phyloP scores from a whole-genome alignment of 2,329 filamentous ascomycete species.

The Cordyceps cicadae region DNA sequence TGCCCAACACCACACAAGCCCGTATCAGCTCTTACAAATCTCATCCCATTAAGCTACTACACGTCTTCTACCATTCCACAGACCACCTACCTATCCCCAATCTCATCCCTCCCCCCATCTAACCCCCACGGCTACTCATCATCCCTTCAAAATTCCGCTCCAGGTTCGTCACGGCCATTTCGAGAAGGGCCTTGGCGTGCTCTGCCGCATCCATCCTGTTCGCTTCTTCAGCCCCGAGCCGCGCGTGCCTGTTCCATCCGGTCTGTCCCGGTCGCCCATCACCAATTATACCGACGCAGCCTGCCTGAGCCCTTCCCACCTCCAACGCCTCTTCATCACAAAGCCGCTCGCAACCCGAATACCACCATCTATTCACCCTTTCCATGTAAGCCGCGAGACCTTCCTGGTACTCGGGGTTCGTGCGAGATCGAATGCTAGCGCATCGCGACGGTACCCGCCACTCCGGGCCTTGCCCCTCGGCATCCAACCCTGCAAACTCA shows the following conservation, averaged over 20 bases:
- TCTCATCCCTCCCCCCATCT: not conserved
- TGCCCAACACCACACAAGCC: too few species aligned
- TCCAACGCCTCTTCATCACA: conserved; percentile 25
- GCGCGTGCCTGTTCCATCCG: conserved; percentile 18
- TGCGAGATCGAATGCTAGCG: not conserved
- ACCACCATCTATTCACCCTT: conserved; percentile 24
- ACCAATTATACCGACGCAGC: conserved; percentile 29
- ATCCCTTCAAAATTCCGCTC: conserved; percentile 4
- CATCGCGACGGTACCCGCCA: not conserved
- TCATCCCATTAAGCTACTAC: too few species aligned
- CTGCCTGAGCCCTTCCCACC: conserved; percentile 23
- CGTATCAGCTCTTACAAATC: too few species aligned
- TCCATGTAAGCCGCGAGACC: not conserved
- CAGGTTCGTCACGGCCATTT: conserved; percentile 28
- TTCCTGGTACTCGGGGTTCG: not conserved
- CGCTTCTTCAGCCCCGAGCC: conserved; percentile 30
- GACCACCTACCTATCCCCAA: too few species aligned
- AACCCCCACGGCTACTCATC: not conserved
- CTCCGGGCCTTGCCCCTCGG: not conserved
- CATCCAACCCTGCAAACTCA: not conserved
- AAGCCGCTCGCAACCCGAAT: conserved; percentile 29
- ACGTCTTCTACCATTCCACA: too few species aligned
- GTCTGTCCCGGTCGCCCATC: conserved; percentile 26
- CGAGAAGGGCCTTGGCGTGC: conserved; percentile 34
- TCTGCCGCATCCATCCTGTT: conserved; percentile 29